Evolutionary conservation across 2,329 filamentous ascomycete genomes (phyloP).

Genomic region (Helminthosporium solani): DNA sequence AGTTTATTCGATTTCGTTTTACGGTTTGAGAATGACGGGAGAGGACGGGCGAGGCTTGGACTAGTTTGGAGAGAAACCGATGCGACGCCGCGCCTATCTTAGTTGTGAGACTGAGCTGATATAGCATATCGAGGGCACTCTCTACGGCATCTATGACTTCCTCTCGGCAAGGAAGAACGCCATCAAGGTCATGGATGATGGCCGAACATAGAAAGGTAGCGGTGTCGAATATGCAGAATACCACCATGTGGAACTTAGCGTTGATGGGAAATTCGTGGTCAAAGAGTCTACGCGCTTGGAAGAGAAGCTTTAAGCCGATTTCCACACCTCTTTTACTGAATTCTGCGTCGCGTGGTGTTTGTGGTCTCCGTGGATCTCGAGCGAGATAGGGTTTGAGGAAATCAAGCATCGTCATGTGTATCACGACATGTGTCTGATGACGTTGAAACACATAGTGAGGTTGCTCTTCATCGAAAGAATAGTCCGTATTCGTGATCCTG

Average conservation of each 20-base stretch:
- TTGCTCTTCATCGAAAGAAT: conserved; percentile 43
- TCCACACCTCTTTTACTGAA: conserved; percentile 49
- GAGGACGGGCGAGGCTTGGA: conserved; percentile 29
- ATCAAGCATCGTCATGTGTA: conserved; percentile 49
- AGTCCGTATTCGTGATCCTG: conserved; percentile 45
- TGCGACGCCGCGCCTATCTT: conserved; percentile 35
- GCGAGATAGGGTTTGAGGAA: conserved; percentile 52
- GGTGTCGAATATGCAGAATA: conserved; percentile 56
- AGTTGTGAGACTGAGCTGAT: conserved; percentile 29
- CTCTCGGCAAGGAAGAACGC: conserved; percentile 44
- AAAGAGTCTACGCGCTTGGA: conserved; percentile 46
- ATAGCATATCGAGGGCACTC: conserved; percentile 29
- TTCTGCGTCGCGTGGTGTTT: conserved; percentile 36
- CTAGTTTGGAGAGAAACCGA: conserved; percentile 33
- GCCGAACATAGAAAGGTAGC: conserved; percentile 54
- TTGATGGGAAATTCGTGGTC: conserved; percentile 49
- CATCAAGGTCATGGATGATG: conserved; percentile 52
- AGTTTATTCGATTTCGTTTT: conserved; percentile 21
- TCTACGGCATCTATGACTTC: conserved; percentile 46
- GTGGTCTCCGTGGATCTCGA: conserved; percentile 30
- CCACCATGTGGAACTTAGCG: conserved; percentile 52
- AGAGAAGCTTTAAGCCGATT: conserved; percentile 48
- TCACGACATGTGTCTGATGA: conserved; percentile 48
- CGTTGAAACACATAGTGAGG: conserved; percentile 52
- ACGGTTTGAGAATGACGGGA: conserved; percentile 10